phyloP scores from a whole-genome alignment of 495 filamentous ascomycete species.

The Melanomma pulvis-pyrius region DNA sequence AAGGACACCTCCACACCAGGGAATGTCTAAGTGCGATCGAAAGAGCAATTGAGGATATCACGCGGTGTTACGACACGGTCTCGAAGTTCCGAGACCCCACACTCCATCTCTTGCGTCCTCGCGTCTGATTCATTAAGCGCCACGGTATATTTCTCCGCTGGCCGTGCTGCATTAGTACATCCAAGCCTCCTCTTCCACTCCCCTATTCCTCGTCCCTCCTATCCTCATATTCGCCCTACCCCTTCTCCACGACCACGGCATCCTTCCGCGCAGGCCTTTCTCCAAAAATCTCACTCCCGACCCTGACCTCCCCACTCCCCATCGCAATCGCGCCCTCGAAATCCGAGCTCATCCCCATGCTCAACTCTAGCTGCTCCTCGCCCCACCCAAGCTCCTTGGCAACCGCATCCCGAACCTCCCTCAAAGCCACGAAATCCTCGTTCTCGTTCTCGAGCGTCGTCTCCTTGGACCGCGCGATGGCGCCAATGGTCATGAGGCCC shows the following conservation, averaged over 20 bases:
- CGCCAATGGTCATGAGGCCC: slow-evolving; percentile 96
- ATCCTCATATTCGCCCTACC: slow-evolving; percentile 5
- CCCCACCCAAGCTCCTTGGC: slow-evolving; percentile 54
- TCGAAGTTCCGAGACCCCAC: too few relatives aligned
- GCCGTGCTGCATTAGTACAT: background rate
- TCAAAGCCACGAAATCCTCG: slow-evolving; percentile 78
- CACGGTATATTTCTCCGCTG: too few relatives aligned
- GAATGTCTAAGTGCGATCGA: too few relatives aligned
- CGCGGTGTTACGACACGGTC: too few relatives aligned
- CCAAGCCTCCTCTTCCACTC: too few relatives aligned
- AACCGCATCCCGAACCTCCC: slow-evolving; percentile 68
- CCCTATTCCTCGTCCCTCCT: background rate
- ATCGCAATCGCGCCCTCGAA: slow-evolving; percentile 84
- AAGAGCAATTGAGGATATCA: too few relatives aligned
- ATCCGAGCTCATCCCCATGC: slow-evolving; percentile 91
- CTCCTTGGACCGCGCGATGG: slow-evolving; percentile 77
- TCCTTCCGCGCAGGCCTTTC: slow-evolving; percentile 72
- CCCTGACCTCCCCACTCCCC: slow-evolving; percentile 91
- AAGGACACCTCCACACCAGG: too few relatives aligned
- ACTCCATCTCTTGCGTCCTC: too few relatives aligned
- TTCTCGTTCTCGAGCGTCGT: slow-evolving; percentile 75
- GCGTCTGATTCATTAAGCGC: too few relatives aligned
- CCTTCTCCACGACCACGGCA: slow-evolving; percentile 56
- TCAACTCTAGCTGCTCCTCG: slow-evolving; percentile 60
- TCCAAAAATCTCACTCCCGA: slow-evolving; percentile 94